Evolutionary conservation across 2,329 filamentous ascomycete species (phyloP).

Genomic region (Exophiala sideris): DNA sequence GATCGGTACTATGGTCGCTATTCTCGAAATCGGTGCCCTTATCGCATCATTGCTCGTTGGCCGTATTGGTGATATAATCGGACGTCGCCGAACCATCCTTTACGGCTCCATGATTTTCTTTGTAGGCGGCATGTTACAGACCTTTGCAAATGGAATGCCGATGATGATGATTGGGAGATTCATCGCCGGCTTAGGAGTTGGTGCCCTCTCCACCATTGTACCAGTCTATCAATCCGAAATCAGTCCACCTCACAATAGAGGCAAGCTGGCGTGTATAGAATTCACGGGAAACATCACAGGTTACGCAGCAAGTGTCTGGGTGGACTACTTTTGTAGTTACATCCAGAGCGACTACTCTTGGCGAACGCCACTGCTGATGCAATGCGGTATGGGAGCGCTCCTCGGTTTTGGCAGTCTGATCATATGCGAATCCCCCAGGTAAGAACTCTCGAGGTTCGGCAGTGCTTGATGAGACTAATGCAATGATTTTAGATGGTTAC

Average conservation of each 20-base stretch:
- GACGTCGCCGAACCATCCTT: slow-evolving; percentile 82
- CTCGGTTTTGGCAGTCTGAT: slow-evolving; percentile 82
- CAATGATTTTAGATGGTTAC: slow-evolving; percentile 69
- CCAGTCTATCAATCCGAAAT: slow-evolving; percentile 94
- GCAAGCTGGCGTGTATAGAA: slow-evolving; percentile 94
- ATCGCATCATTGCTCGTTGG: slow-evolving; percentile 85
- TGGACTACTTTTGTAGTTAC: slow-evolving; percentile 93
- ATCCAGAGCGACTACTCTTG: slow-evolving; percentile 84
- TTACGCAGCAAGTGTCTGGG: slow-evolving; percentile 96
- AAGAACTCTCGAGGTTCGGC: slow-evolving; percentile 28
- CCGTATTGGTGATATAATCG: slow-evolving; percentile 85
- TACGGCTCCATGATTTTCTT: slow-evolving; percentile 90
- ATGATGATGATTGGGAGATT: slow-evolving; percentile 86
- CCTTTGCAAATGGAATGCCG: slow-evolving; percentile 73
- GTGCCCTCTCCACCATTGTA: slow-evolving; percentile 85
- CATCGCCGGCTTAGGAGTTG: slow-evolving; percentile 80
- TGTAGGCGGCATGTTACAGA: slow-evolving; percentile 78
- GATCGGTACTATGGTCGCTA: slow-evolving; percentile 96
- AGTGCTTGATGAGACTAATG: slow-evolving; percentile 31
- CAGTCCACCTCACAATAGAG: slow-evolving; percentile 91
- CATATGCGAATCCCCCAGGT: slow-evolving; percentile 96
- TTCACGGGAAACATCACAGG: slow-evolving; percentile 96
- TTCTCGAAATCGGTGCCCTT: slow-evolving; percentile 89
- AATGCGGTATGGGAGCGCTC: slow-evolving; percentile 88
- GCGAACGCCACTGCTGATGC: slow-evolving; percentile 85